These are phyloP conservation scores for Nematodospora valgi DNA, from an alignment of 805 yeast genomes.

Conservation along the genomic window DNA sequence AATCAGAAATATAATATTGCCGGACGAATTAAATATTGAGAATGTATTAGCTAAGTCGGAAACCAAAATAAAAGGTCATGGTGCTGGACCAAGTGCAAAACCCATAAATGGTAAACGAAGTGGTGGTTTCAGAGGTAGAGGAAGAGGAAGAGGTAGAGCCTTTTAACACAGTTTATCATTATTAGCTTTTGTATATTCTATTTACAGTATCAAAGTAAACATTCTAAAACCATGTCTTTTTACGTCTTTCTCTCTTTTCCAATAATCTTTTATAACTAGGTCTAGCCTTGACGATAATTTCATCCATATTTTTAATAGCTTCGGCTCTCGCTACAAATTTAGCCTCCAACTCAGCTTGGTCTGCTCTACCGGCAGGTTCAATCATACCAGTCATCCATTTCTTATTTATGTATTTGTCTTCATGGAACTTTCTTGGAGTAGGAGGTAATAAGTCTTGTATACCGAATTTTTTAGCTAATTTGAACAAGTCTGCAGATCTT, in stretches of 20 bases:
- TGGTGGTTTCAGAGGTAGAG: conserved; percentile 18
- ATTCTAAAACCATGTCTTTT: conserved; percentile 30
- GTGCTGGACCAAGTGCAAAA: conserved; percentile 38
- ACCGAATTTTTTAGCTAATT: conserved; percentile 80
- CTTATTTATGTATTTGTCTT: conserved; percentile 70
- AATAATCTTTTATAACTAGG: conserved; percentile 40
- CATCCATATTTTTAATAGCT: conserved; percentile 66
- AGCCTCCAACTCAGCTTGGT: conserved; percentile 64
- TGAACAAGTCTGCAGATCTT: conserved; percentile 78
- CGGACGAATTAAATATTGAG: conserved; percentile 81
- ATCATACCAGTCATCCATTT: conserved; percentile 72
- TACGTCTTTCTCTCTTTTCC: conserved; percentile 31
- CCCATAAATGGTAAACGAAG: conserved; percentile 9
- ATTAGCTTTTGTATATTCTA: not conserved
- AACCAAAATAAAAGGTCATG: conserved; percentile 39
- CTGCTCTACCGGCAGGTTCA: conserved; percentile 74
- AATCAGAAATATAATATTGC: conserved; percentile 76
- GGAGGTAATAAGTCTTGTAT: conserved; percentile 73
- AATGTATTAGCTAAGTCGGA: conserved; percentile 52
- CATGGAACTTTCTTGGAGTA: conserved; percentile 66
- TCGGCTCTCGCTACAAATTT: conserved; percentile 60
- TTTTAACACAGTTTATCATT: too few species aligned
- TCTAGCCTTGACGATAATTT: conserved; percentile 61
- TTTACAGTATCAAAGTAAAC: not conserved
- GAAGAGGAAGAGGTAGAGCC: conserved; percentile 24